Conservation (phyloP, 2,329 filamentous ascomycete species). For the Alternaria incomplexa region DNA sequence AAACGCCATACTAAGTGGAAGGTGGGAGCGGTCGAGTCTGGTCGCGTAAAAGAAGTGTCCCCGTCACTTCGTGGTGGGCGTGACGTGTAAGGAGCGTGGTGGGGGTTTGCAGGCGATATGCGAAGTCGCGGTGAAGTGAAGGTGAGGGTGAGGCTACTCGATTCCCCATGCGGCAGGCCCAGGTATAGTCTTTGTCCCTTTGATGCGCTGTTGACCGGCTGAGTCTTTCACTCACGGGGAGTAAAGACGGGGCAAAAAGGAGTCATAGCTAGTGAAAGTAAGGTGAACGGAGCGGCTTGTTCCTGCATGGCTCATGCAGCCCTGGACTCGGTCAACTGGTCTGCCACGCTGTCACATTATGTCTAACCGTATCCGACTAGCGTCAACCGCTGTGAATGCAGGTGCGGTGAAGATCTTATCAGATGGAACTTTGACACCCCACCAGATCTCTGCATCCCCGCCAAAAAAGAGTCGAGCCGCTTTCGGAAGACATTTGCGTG, state of each 20-base stretch:
- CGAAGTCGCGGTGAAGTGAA: constrained; percentile 25
- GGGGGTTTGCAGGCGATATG: not conserved
- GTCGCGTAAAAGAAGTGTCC: not conserved
- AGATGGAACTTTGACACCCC: constrained; percentile 31
- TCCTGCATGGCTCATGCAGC: constrained; percentile 9
- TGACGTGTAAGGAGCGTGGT: not conserved
- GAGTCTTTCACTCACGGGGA: constrained; percentile 4
- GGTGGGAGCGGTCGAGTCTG: not conserved
- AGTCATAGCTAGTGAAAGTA: constrained; percentile 27
- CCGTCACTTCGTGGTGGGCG: not conserved
- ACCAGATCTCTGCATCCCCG: constrained; percentile 22
- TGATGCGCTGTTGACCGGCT: constrained; percentile 4
- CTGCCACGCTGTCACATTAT: constrained; percentile 16
- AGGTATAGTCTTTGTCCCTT: constrained; percentile 17
- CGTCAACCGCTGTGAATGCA: not conserved
- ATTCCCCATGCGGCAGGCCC: constrained; percentile 8
- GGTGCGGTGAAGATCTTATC: constrained; percentile 30
- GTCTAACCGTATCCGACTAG: not conserved
- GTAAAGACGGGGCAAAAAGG: constrained; percentile 20
- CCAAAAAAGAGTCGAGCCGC: constrained; percentile 36
- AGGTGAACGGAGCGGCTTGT: constrained; percentile 5
- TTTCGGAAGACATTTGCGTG: constrained; percentile 5
- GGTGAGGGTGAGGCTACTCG: constrained; percentile 21
- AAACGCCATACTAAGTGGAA: constrained; percentile 33
- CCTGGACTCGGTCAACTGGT: constrained; percentile 12